Percentiles rank a stretch among this genome's conserved stretches.
phyloP scores from a whole-genome alignment of 2,329 filamentous ascomycete genomes.

The Rachicladosporium sp. region DNA sequence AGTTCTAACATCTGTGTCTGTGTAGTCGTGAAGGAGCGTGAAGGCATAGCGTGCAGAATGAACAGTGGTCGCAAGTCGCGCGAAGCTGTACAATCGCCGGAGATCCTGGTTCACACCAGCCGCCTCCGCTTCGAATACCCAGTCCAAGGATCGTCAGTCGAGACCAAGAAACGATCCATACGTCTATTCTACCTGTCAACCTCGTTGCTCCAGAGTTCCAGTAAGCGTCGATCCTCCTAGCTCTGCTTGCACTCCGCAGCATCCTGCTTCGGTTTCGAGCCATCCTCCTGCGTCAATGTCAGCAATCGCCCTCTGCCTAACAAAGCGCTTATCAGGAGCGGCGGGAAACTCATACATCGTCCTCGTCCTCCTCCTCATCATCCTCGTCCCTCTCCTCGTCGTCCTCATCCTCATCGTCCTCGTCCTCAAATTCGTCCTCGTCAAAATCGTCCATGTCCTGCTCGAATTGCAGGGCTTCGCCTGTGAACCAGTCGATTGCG shows the following conservation, averaged over 20 bases:
- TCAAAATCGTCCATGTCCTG: slow-evolving; percentile 79
- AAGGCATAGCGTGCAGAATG: too few species aligned
- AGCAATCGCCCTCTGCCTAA: slow-evolving; percentile 9
- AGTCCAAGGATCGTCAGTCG: too few species aligned
- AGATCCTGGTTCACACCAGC: too few species aligned
- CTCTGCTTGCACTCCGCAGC: slow-evolving; percentile 94
- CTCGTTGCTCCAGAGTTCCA: too few species aligned
- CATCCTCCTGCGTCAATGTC: slow-evolving; percentile 54
- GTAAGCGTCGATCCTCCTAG: slow-evolving; percentile 28
- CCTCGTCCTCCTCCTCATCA: slow-evolving; percentile 51
- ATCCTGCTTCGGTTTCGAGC: slow-evolving; percentile 84
- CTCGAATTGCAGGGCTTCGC: slow-evolving; percentile 93
- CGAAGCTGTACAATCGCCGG: too few species aligned
- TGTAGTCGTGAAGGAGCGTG: too few species aligned
- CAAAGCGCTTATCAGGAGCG: slow-evolving; percentile 3
- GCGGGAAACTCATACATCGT: slow-evolving; percentile 29
- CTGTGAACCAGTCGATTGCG: slow-evolving; percentile 98
- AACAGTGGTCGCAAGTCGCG: too few species aligned
- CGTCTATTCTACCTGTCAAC: too few species aligned
- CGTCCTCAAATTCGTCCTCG: slow-evolving; percentile 73
- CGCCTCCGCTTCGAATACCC: too few species aligned
- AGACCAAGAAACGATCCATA: too few species aligned
- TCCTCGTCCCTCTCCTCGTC: slow-evolving; percentile 70
- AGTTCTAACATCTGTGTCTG: too few species aligned
- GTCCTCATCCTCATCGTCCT: slow-evolving; percentile 86